These are phyloP conservation scores for Hypoxylon sp. DNA, from an alignment of 2,329 filamentous ascomycete species.

Conservation along the genomic window DNA sequence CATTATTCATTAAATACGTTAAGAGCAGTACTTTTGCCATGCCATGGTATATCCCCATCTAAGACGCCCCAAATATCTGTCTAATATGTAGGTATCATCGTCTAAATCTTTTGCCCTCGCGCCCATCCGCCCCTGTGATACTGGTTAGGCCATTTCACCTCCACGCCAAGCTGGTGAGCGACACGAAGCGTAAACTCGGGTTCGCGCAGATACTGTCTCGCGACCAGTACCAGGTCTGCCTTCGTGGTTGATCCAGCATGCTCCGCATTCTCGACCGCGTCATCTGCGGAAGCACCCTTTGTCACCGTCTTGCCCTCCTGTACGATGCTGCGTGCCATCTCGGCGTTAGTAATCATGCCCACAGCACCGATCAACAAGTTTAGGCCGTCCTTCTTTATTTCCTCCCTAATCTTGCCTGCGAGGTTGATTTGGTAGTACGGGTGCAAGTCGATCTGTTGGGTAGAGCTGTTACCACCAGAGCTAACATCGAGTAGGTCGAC, in stretches of 20 bases:
- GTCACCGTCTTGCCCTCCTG: slow-evolving; percentile 62
- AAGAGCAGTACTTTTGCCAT: neutral
- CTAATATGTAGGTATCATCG: neutral
- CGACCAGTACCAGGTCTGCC: slow-evolving; percentile 81
- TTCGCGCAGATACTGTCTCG: slow-evolving; percentile 84
- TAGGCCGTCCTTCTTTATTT: slow-evolving; percentile 65
- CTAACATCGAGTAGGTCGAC: slow-evolving; percentile 89
- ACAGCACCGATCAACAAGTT: slow-evolving; percentile 79
- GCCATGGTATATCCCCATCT: neutral
- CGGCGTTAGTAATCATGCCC: slow-evolving; percentile 78
- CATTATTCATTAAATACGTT: neutral
- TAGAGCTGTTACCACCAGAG: slow-evolving; percentile 77
- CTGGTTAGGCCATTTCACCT: slow-evolving; percentile 81
- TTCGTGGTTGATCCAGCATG: slow-evolving; percentile 59
- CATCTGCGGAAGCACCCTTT: slow-evolving; percentile 59
- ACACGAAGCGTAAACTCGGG: slow-evolving; percentile 82
- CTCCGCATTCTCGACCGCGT: slow-evolving; percentile 58
- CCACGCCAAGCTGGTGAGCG: slow-evolving; percentile 79
- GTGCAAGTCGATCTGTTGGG: slow-evolving; percentile 72
- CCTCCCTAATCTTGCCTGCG: slow-evolving; percentile 79
- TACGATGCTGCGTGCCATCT: slow-evolving; percentile 73
- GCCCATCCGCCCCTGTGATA: slow-evolving; percentile 60
- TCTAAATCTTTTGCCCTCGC: slow-evolving; percentile 51
- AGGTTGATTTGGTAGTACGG: slow-evolving; percentile 82
- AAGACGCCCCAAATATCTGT: slow-evolving; percentile 6